A percentile compares a stretch with the other conserved stretches of the same genome.
Conservation (phyloP, 495 filamentous ascomycete genomes). For the Mytilinidion resinicola region DNA sequence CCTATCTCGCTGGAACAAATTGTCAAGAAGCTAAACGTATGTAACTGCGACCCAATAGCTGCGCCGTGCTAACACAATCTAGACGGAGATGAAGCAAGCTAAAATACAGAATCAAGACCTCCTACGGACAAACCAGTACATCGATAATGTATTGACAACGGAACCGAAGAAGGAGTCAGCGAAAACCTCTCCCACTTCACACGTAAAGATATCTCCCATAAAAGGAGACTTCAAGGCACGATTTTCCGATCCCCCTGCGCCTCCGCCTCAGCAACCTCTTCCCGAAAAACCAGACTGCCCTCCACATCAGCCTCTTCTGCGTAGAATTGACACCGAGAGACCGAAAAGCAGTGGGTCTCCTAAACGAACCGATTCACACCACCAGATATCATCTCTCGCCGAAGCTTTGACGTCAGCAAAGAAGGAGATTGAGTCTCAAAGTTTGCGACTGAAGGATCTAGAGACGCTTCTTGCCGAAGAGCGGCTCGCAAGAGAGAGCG, state of each 20-base stretch:
- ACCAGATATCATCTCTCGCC: slow-evolving; percentile 71
- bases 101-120: slow-evolving; percentile 82
- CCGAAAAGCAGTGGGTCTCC: slow-evolving; percentile 54
- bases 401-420: slow-evolving; percentile 75
- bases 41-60: slow-evolving; percentile 35
- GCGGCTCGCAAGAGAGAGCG: slow-evolving; percentile 69
- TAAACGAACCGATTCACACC: slow-evolving; percentile 43
- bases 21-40: slow-evolving; percentile 86
- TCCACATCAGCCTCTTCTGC: slow-evolving; percentile 55
- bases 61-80: slow-evolving; percentile 9
- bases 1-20: slow-evolving; percentile 91
- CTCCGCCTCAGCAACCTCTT: slow-evolving; percentile 83
- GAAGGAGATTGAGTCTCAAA: slow-evolving; percentile 75
- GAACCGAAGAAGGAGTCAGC: slow-evolving; percentile 59
- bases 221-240: slow-evolving; percentile 53
- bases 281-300: slow-evolving; percentile 73
- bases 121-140: slow-evolving; percentile 69
- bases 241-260: slow-evolving; percentile 85
- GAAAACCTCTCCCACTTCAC: slow-evolving; percentile 13
- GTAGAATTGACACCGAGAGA: slow-evolving; percentile 68
- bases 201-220: slow-evolving; percentile 32
- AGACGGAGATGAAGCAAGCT: slow-evolving; percentile 85
- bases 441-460: slow-evolving; percentile 68
- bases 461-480: slow-evolving; percentile 75
- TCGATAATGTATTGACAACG: slow-evolving; percentile 65